A percentile compares a stretch with the other conserved stretches of the same genome.
phyloP scores from a whole-genome alignment of 2,329 filamentous ascomycete species.

The Colletotrichum falcatum region DNA sequence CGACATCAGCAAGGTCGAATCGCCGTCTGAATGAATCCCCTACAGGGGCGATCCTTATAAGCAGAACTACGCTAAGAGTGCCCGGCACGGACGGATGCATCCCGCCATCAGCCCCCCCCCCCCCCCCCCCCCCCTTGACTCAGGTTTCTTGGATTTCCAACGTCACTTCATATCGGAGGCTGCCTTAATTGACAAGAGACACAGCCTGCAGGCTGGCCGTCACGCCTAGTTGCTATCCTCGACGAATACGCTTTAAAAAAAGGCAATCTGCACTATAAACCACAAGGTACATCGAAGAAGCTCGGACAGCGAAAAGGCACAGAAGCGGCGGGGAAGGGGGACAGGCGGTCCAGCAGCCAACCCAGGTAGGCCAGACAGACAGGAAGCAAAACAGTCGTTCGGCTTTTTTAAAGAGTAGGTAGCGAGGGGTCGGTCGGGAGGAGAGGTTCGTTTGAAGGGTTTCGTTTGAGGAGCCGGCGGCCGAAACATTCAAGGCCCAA shows the following conservation, averaged over 20 bases:
- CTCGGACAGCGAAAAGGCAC: background rate
- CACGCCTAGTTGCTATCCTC: background rate
- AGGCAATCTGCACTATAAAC: background rate
- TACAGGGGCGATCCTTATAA: background rate
- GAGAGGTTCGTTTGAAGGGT: background rate
- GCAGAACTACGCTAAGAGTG: no score
- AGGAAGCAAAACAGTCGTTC: background rate
- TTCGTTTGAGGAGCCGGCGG: no score
- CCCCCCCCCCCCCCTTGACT: background rate
- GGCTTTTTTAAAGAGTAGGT: background rate
- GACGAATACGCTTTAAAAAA: background rate
- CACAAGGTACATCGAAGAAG: background rate
- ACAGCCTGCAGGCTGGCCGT: background rate
- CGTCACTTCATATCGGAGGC: background rate
- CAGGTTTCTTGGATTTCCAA: background rate
- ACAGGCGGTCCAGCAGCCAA: background rate
- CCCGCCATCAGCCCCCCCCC: background rate
- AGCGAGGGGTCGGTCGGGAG: background rate
- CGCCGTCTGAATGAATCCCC: background rate
- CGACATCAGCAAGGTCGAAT: no score
- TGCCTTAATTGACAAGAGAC: background rate
- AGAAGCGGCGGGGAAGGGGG: background rate
- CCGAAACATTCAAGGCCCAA: background rate
- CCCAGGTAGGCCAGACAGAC: background rate
- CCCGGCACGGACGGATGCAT: slow-evolving; percentile 1